Evolutionary conservation across 768 basidiomycete species (phyloP).

Genomic region (Calocera cornea): DNA sequence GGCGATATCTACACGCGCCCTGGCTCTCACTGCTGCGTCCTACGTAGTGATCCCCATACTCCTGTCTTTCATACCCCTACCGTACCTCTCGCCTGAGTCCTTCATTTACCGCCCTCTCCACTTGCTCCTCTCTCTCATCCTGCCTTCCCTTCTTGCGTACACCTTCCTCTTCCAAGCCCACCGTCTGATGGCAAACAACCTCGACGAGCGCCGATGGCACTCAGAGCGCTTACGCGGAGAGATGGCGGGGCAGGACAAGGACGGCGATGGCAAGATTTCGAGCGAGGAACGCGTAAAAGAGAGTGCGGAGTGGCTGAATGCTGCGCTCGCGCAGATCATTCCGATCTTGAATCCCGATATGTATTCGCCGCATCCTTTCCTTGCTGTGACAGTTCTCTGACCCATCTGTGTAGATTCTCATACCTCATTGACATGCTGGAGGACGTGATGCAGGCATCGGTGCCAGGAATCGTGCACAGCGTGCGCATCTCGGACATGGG

Average conservation of each 20-base stretch:
- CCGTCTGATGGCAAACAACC: constrained; percentile 17
- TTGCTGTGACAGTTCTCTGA: background rate
- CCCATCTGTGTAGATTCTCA: background rate
- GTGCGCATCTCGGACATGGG: constrained; percentile 6
- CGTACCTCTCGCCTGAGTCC: background rate
- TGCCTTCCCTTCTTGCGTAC: constrained; percentile 17
- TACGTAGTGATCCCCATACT: constrained; percentile 16
- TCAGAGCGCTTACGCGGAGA: constrained; percentile 24
- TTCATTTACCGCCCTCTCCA: constrained; percentile 5
- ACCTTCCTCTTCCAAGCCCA: constrained; percentile 18
- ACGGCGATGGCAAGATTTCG: constrained; percentile 20
- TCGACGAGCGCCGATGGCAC: constrained; percentile 24
- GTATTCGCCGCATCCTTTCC: background rate
- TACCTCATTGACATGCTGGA: constrained; percentile 8
- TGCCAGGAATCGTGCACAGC: constrained; percentile 1
- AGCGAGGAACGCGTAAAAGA: constrained; percentile 22
- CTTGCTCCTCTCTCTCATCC: constrained; percentile 14
- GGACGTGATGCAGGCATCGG: constrained; percentile 8
- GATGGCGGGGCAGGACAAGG: constrained; percentile 19
- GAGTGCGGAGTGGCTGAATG: constrained; percentile 15
- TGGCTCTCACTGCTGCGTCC: constrained; percentile 15
- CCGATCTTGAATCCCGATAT: constrained; percentile 11
- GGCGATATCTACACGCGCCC: constrained; percentile 9
- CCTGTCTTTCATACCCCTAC: constrained; percentile 6
- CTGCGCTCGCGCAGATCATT: background rate